Conservation (phyloP, 2,329 filamentous ascomycete species). For the Ophiostoma quercus region DNA sequence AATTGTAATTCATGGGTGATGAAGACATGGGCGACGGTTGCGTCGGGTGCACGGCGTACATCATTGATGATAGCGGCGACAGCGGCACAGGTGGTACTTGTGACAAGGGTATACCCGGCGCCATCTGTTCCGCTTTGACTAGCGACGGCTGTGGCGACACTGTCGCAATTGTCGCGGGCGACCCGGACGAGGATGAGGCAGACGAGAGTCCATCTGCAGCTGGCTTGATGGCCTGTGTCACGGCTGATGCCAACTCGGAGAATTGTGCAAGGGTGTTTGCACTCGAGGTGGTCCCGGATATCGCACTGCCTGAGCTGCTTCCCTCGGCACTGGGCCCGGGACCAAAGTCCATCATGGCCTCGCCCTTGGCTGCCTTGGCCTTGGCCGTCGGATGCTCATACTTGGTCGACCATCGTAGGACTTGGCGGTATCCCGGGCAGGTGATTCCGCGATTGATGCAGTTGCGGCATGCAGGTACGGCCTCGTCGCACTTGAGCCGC, state of each 20-base stretch:
- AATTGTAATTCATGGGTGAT: not conserved
- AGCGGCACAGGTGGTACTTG: constrained; percentile 5
- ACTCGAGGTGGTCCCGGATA: not conserved
- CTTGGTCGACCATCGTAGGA: constrained; percentile 41
- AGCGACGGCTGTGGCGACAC: not conserved
- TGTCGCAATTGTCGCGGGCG: not conserved
- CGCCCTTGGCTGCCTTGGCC: constrained; percentile 2
- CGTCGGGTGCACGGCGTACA: not conserved
- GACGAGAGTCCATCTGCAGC: not conserved
- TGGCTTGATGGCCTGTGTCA: constrained; percentile 20
- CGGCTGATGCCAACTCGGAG: constrained; percentile 20
- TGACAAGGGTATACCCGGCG: not conserved
- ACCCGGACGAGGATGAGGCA: not conserved
- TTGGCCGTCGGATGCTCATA: constrained; percentile 32
- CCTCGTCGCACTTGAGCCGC: constrained; percentile 35
- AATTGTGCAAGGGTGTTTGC: constrained; percentile 19
- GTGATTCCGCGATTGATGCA: constrained; percentile 32
- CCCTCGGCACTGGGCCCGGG: not conserved
- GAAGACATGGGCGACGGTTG: not conserved
- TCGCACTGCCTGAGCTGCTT: too few species aligned
- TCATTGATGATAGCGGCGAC: not conserved
- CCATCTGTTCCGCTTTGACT: constrained; percentile 12
- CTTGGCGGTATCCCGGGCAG: constrained; percentile 34
- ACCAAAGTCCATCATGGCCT: not conserved
- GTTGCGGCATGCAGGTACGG: constrained; percentile 31